A percentile compares a stretch with the other conserved stretches of the same genome.
phyloP scores from a whole-genome alignment of 306 rosid genomes.

The Citrullus mucosospermus region DNA sequence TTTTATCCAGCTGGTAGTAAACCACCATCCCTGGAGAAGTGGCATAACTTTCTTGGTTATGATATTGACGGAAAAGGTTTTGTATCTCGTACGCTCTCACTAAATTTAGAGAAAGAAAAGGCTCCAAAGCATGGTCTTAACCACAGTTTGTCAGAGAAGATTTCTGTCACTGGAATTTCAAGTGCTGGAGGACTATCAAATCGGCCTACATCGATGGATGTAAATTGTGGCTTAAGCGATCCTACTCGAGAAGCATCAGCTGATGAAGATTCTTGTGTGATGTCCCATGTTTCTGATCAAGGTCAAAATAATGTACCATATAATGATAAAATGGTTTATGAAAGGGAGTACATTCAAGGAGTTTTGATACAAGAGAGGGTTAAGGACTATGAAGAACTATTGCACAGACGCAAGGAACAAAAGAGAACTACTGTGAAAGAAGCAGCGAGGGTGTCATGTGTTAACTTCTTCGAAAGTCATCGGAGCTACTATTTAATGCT shows the following conservation, averaged over 20 bases:
- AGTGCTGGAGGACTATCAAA: constrained; percentile 35
- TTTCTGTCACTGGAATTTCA: neutral
- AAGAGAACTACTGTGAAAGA: constrained; percentile 30
- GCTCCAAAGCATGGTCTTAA: constrained; percentile 28
- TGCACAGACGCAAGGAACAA: constrained; percentile 27
- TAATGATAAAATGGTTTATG: constrained; percentile 26
- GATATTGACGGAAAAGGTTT: constrained; percentile 11
- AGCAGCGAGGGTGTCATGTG: constrained; percentile 39
- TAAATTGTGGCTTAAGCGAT: constrained; percentile 16
- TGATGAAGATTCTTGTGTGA: constrained; percentile 18
- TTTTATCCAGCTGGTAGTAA: constrained; percentile 70
- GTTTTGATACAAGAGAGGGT: constrained; percentile 62
- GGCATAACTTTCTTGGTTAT: constrained; percentile 30
- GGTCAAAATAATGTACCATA: constrained; percentile 28
- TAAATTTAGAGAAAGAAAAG: constrained; percentile 18
- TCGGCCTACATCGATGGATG: constrained; percentile 28
- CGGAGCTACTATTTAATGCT: constrained; percentile 37
- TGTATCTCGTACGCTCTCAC: constrained; percentile 14
- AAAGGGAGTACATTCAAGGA: constrained; percentile 92
- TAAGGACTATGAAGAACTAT: constrained; percentile 25
- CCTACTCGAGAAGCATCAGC: constrained; percentile 22
- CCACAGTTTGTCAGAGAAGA: constrained; percentile 38
- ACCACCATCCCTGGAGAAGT: constrained; percentile 49
- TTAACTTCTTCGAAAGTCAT: constrained; percentile 13
- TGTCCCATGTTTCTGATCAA: constrained; percentile 20